phyloP scores from a whole-genome alignment of 2,329 filamentous ascomycete species.

The Raffaelea arxii region DNA sequence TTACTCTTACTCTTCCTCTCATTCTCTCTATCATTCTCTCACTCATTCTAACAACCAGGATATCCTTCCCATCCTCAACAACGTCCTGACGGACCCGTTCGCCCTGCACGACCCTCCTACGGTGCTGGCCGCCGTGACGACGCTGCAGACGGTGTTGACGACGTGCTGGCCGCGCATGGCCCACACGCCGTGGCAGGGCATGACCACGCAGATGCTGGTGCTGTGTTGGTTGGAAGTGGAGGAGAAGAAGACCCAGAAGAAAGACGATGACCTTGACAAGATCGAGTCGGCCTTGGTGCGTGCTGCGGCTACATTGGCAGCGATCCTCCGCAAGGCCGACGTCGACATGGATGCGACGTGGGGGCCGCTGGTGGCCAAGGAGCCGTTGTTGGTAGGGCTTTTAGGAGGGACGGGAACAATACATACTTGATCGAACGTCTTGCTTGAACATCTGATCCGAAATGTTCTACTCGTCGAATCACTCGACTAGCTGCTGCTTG shows the following conservation, averaged over 20 bases:
- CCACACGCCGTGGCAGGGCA: slow-evolving; percentile 43
- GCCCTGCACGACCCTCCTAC: slow-evolving; percentile 42
- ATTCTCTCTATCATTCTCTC: no score
- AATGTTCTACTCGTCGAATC: no score
- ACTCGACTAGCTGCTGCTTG: slow-evolving; percentile 65
- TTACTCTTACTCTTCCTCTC: no score
- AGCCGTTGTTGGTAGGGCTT: slow-evolving; percentile 23
- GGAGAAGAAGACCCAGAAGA: slow-evolving; percentile 20
- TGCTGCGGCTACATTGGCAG: slow-evolving; percentile 24
- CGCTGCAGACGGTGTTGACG: slow-evolving; percentile 47
- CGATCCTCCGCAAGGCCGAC: slow-evolving; percentile 18
- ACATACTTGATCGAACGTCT: no score
- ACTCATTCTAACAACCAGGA: slow-evolving; percentile 33
- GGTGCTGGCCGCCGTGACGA: slow-evolving; percentile 40
- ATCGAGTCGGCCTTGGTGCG: slow-evolving; percentile 2
- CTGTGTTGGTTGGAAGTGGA: slow-evolving; percentile 52
- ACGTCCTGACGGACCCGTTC: slow-evolving; percentile 61
- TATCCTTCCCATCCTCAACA: slow-evolving; percentile 56
- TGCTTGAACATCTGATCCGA: no score
- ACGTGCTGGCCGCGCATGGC: slow-evolving; percentile 61
- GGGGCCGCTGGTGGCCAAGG: slow-evolving; percentile 25
- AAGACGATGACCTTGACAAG: slow-evolving; percentile 6
- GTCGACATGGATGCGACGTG: slow-evolving; percentile 18
- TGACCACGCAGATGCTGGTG: slow-evolving; percentile 52
- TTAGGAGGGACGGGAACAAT: slow-evolving; percentile 11